A percentile compares a stretch with the other conserved stretches of the same genome.
phyloP scores from a whole-genome alignment of 305 asterid species.

The Plantago coronopus region DNA sequence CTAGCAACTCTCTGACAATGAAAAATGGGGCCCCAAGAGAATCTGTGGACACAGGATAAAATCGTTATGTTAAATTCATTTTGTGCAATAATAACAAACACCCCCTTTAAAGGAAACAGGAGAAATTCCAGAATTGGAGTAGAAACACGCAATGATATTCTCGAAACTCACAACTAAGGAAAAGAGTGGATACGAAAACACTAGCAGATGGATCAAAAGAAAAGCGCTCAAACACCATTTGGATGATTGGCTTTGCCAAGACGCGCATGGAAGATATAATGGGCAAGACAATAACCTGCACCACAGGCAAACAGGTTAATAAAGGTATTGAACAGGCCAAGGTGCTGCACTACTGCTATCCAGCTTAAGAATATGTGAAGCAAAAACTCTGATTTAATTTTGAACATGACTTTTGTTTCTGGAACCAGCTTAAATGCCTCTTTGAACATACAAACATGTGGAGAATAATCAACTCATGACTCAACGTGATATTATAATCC shows the following conservation, averaged over 20 bases:
- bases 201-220: constrained; percentile 48
- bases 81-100: not conserved
- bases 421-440: not conserved
- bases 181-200: constrained; percentile 41
- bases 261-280: constrained; percentile 28
- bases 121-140: not conserved
- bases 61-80: constrained; percentile 1
- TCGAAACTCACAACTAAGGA: constrained; percentile 34
- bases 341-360: constrained; percentile 8
- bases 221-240: constrained; percentile 33
- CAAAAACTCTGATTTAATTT: not conserved
- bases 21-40: constrained; percentile 46
- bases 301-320: constrained; percentile 14
- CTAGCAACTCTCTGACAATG: constrained; percentile 41
- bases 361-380: not conserved
- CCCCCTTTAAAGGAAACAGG: not conserved
- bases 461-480: no score
- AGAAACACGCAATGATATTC: constrained; percentile 10
- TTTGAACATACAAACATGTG: not conserved
- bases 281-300: constrained; percentile 46
- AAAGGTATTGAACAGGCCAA: constrained; percentile 1
- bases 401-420: not conserved
- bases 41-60: constrained; percentile 22
- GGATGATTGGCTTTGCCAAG: constrained; percentile 41
- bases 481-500: not conserved